Conservation (phyloP, 1,139 yeast species). For the Sugiyamaella paludigena region DNA sequence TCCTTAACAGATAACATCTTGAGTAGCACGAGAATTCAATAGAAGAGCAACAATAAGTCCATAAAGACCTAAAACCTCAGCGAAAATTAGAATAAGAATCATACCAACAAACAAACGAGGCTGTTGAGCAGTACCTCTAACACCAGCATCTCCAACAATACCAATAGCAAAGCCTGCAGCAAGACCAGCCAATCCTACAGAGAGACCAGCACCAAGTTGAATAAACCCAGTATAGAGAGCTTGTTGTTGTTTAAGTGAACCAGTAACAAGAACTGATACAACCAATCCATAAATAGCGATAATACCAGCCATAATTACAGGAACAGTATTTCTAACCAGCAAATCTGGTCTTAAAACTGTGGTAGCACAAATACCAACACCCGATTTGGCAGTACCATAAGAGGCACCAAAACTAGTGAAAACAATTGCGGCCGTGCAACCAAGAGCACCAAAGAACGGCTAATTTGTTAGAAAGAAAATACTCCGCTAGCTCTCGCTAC, state of each 20-base stretch:
- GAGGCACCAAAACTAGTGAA: slow-evolving; percentile 99
- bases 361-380: slow-evolving; percentile 99
- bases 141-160: slow-evolving; percentile 98
- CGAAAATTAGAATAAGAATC: slow-evolving; percentile 91
- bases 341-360: slow-evolving; percentile 96
- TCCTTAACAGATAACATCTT: slow-evolving; percentile 74
- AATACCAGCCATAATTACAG: slow-evolving; percentile 99
- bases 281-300: slow-evolving; percentile 98
- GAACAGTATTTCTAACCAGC: slow-evolving; percentile 60
- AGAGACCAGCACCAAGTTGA: slow-evolving; percentile 97
- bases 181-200: slow-evolving; percentile 95
- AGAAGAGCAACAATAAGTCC: slow-evolving; percentile 97
- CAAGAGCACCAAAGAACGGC: slow-evolving; percentile 96
- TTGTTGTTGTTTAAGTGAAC: slow-evolving; percentile 83
- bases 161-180: slow-evolving; percentile 99
- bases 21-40: slow-evolving; percentile 95
- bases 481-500: too few relatives aligned
- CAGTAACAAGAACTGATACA: slow-evolving; percentile 92
- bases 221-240: slow-evolving; percentile 96
- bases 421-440: slow-evolving; percentile 98
- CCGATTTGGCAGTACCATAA: slow-evolving; percentile 98
- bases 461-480: slow-evolving; percentile 16
- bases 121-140: slow-evolving; percentile 93
- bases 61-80: slow-evolving; percentile 96
- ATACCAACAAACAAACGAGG: slow-evolving; percentile 97